phyloP scores from a whole-genome alignment of 2,329 filamentous ascomycete species.

The Huntiella abstrusa region DNA sequence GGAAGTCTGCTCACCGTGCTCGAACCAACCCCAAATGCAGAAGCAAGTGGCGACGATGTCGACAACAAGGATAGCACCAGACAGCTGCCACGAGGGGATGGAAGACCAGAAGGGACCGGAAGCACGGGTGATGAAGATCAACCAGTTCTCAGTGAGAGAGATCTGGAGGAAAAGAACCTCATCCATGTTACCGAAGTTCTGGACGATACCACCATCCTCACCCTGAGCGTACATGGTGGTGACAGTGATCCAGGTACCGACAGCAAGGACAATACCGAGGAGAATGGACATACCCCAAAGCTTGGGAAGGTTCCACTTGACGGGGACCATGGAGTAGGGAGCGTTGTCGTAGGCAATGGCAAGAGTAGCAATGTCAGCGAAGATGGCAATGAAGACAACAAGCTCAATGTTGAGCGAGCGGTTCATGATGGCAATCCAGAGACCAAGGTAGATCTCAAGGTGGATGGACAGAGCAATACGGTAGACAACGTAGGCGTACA shows the following conservation, averaged over 20 bases:
- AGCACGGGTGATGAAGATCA: conserved; percentile 90
- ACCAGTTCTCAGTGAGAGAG: conserved; percentile 83
- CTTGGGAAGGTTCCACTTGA: conserved; percentile 86
- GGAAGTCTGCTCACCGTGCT: conserved; percentile 41
- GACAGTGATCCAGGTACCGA: conserved; percentile 76
- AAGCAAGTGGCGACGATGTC: conserved; percentile 74
- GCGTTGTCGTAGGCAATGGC: conserved; percentile 90
- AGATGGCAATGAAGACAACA: conserved; percentile 87
- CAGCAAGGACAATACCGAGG: conserved; percentile 60
- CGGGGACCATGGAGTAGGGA: conserved; percentile 65
- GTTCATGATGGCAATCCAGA: conserved; percentile 84
- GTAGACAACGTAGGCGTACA: conserved; percentile 93
- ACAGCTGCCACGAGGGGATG: conserved; percentile 69
- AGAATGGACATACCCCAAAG: conserved; percentile 85
- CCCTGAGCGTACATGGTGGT: conserved; percentile 57
- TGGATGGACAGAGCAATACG: conserved; percentile 85
- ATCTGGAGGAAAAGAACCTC: conserved; percentile 78
- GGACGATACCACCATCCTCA: conserved; percentile 63
- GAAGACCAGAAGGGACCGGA: conserved; percentile 87
- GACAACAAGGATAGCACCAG: conserved; percentile 59
- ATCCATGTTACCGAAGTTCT: conserved; percentile 71
- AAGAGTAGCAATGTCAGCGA: conserved; percentile 79
- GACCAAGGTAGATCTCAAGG: conserved; percentile 75
- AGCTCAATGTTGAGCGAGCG: conserved; percentile 67
- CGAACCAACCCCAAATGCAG: conserved; percentile 71